A percentile compares a stretch with the other conserved stretches of the same genome.
Evolutionary conservation across 2,329 filamentous ascomycete species (phyloP).

Genomic region (Aspergillus persii): DNA sequence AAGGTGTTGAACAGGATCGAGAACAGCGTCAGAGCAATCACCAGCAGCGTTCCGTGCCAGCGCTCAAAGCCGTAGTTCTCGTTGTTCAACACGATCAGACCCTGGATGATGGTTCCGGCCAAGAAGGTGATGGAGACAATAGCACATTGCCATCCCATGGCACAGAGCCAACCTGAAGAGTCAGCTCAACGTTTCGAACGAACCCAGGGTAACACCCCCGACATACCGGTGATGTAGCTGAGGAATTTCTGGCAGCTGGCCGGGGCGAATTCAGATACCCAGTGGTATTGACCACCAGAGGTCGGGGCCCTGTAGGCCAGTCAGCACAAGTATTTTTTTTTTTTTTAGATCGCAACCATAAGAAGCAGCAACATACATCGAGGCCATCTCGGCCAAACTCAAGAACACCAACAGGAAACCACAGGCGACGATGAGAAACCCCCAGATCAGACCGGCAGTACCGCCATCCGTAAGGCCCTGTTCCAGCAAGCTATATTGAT

Average conservation of each 20-base stretch:
- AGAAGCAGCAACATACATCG: constrained; percentile 33
- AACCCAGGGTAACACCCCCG: constrained; percentile 21
- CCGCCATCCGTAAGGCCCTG: constrained; percentile 38
- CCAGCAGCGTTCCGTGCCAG: constrained; percentile 48
- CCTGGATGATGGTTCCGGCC: constrained; percentile 48
- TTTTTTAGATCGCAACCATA: background rate
- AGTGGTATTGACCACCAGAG: constrained; percentile 42
- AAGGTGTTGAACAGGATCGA: constrained; percentile 45
- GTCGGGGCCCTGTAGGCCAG: constrained; percentile 37
- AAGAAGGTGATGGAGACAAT: constrained; percentile 46
- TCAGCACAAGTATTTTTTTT: background rate
- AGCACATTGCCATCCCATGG: constrained; percentile 47
- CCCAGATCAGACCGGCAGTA: constrained; percentile 39
- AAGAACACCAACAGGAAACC: constrained; percentile 37
- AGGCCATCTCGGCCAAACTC: constrained; percentile 44
- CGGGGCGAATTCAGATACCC: constrained; percentile 47
- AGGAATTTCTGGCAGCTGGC: constrained; percentile 40
- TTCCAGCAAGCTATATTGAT: constrained; percentile 24
- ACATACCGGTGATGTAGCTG: constrained; percentile 45
- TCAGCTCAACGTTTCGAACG: background rate
- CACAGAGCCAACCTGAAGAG: constrained; percentile 40
- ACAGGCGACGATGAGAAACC: constrained; percentile 30
- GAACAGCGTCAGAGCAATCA: constrained; percentile 40
- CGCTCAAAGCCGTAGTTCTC: constrained; percentile 39
- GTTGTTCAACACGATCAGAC: constrained; percentile 45